Base-by-base conservation (phyloP, 2,329 filamentous ascomycete species). In the Phyllosticta citribraziliensis region DNA sequence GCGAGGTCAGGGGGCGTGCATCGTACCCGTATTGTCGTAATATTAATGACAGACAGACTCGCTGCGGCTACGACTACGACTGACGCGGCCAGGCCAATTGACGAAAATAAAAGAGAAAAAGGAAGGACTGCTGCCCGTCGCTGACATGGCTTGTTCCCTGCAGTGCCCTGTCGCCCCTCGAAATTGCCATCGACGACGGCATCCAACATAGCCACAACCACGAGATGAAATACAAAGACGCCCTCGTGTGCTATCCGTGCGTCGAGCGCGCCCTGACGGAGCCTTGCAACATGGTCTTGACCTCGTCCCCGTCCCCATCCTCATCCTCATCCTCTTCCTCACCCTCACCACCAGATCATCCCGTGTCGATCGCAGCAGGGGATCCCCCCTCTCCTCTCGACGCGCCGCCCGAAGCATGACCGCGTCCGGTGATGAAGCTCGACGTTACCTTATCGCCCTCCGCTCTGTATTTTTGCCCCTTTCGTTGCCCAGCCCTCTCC, bases 161-260 rank as follows among this genome's bases (percentile, higher is more conserved):
- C 40, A 6, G 40, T 14, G 2, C n/a, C n/a, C 54, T 40, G 51
- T 25, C 51, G 24, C 20, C 12, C 51, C 51, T 24, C 19, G 20
- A 60, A 55, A 60, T 60, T 60, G 53, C 58, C 58, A 56, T 56
- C 58, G 58, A 14, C 57, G 30, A 14, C 35, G 33, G 51, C 57
- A 52, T 20, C 19, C 51, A 24, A 40, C 58, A 60, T 56, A 56
- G 58, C 58, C 58, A 60, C 58, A 60, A 54, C 52, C 57, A 25
- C 22, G 57, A 51, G 17, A 10, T 30, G 27, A 30, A 30, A 6
- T 30, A 30, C 8, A 30, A 30, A 8, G 27, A 30, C 22, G 22
- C 22, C 22, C 22, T 22, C 22, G 22, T 22, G 22, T 22, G 22
- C 22, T 22, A 22, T 30, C 27, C 8, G 27, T 30, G 27, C 27